phyloP scores from a whole-genome alignment of 23 red algal genomes.

The Gracilariopsis chorda region DNA sequence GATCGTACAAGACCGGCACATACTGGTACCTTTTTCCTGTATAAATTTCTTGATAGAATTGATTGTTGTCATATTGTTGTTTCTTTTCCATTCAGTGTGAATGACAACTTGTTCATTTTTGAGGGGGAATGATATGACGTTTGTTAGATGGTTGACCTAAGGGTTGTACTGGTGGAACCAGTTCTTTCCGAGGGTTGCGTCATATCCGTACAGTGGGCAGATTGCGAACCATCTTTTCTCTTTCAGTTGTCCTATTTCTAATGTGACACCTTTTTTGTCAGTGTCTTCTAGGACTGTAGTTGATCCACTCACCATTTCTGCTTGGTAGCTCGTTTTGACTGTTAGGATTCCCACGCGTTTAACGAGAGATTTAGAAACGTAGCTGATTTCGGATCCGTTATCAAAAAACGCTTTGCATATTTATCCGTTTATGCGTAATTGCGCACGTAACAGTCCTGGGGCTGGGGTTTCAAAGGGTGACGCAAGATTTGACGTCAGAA shows the following conservation, averaged over 20 bases:
- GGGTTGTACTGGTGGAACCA: background rate
- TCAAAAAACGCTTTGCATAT: no score
- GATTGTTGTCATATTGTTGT: background rate
- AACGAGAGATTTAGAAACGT: no score
- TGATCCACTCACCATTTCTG: background rate
- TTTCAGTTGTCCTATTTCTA: background rate
- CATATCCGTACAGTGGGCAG: slow-evolving; percentile 13
- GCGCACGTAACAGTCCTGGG: no score
- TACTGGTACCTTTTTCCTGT: background rate
- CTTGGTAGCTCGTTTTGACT: no score
- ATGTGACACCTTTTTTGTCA: background rate
- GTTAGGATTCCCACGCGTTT: no score
- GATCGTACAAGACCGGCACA: background rate
- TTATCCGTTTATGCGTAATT: no score
- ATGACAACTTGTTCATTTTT: background rate
- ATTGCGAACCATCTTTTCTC: background rate
- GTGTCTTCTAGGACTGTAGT: background rate
- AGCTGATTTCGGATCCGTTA: no score
- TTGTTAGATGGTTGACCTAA: background rate
- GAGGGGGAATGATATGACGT: background rate
- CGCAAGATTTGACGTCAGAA: no score
- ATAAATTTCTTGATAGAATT: background rate
- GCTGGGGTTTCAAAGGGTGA: no score
- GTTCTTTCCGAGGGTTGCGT: slow-evolving; percentile 17
- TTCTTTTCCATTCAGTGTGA: background rate